Evolutionary conservation across 2,329 filamentous ascomycete species (phyloP), one percentile per base, ranked within the genome.

Genomic region (Trichoderma arundinaceum): DNA sequence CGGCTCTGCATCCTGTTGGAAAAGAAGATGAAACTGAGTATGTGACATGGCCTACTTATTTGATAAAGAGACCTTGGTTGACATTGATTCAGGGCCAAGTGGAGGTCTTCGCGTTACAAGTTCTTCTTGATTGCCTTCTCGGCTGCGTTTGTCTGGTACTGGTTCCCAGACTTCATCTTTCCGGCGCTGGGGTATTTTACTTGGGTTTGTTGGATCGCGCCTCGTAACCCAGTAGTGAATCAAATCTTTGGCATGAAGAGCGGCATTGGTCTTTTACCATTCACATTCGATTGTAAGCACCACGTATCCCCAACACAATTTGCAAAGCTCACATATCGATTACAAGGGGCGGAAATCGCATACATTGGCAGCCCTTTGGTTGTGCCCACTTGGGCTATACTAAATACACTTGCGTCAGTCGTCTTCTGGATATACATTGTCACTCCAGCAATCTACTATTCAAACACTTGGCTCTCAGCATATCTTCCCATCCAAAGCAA

Each of bases 401-500:
- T 79, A 7, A 84, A 84, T 17, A 79, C 83, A 13, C 74, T 83
- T 71, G 81, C 64, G 67, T 82, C 66, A 56, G 77, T 83, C 6
- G 82, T 84, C 52, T 82, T 82, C 63, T 81, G 80, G 76, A 77
- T 83, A 58, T 77, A 78, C 68, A 77, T 82, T 39, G 76, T 82
- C 2, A 78, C 77, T 0, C 80, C 80, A 0, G 80, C 77, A 1
- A 66, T 83, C 1, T 82, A 82, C 71, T 83, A 82, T 66, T 78
- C 77, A 3, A 83, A 83, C 68, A 81, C 79, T 0, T 84, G 82
- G 82, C 77, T 79, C 61, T 82, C 83, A 0, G 79, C 82, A 0
- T 84, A 85, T 59, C 73, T 87, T 12, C 84, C 85, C 0, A 76
- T 86, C 41, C 80, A 82, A 28, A 82, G 80, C 38, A 79, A 83